phyloP scores from a whole-genome alignment of 306 rosid genomes.

The Arachis stenosperma region DNA sequence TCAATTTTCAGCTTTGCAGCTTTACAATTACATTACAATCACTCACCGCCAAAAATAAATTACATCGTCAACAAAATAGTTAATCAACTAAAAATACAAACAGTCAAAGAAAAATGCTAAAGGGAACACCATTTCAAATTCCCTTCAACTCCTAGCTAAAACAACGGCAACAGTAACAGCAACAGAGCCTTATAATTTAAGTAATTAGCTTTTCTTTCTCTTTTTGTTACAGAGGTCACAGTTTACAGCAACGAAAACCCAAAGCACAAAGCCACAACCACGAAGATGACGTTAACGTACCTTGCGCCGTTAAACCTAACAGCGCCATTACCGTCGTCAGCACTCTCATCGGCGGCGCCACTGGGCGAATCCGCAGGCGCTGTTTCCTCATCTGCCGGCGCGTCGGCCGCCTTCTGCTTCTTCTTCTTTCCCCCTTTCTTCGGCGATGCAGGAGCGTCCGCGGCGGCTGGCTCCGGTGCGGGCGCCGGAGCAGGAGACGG shows the following conservation, averaged over 20 bases:
- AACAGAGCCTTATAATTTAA: neutral
- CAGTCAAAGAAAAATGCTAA: neutral
- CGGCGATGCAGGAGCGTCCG: slow-evolving; percentile 53
- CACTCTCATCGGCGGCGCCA: slow-evolving; percentile 61
- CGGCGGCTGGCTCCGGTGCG: slow-evolving; percentile 59
- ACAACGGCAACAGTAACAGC: neutral
- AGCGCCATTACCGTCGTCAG: slow-evolving; percentile 49
- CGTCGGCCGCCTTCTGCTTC: slow-evolving; percentile 38
- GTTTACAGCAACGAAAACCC: slow-evolving; percentile 39
- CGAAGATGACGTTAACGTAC: slow-evolving; percentile 4
- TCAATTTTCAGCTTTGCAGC: neutral
- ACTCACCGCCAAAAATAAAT: slow-evolving; percentile 42
- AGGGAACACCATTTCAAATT: slow-evolving; percentile 6
- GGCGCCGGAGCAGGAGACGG: slow-evolving; percentile 62
- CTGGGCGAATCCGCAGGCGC: slow-evolving; percentile 55
- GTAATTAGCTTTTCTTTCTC: too few relatives aligned
- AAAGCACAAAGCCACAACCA: slow-evolving; percentile 41
- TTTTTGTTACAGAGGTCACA: slow-evolving; percentile 31
- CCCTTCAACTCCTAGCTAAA: slow-evolving; percentile 32
- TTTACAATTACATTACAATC: neutral
- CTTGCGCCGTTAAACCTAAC: slow-evolving; percentile 44
- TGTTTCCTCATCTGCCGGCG: slow-evolving; percentile 34
- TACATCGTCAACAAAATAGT: slow-evolving; percentile 36
- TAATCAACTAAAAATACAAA: slow-evolving; percentile 29
- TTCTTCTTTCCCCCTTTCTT: slow-evolving; percentile 40